Percentiles rank a stretch among this genome's conserved stretches.
These are phyloP conservation scores for Phaffia australis DNA, from an alignment of 768 basidiomycete species.

Conservation along the genomic window DNA sequence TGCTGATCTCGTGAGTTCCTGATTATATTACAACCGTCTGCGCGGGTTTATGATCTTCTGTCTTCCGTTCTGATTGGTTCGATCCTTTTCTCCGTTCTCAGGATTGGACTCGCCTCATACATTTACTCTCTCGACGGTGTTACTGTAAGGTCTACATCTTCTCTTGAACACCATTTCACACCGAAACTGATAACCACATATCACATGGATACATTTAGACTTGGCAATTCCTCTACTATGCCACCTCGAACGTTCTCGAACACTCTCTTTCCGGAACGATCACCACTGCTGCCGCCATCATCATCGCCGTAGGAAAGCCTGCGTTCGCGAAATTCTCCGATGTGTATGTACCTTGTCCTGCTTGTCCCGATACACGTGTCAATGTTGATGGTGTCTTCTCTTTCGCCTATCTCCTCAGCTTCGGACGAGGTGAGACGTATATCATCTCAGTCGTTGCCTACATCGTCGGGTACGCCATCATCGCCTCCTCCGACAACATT, in stretches of 20 bases:
- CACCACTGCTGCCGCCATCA: constrained; percentile 10
- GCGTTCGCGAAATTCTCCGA: constrained; percentile 65
- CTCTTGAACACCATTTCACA: too few species aligned
- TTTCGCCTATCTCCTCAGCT: constrained; percentile 25
- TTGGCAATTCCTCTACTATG: constrained; percentile 52
- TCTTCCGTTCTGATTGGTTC: neutral
- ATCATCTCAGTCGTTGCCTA: constrained; percentile 51
- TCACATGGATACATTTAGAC: constrained; percentile 47
- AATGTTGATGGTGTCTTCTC: neutral
- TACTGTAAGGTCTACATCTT: neutral
- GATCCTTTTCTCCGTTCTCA: neutral
- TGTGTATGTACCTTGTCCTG: constrained; percentile 35
- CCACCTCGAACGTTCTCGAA: constrained; percentile 37
- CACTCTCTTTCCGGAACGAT: constrained; percentile 27
- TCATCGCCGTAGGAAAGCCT: constrained; percentile 49
- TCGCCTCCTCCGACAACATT: constrained; percentile 32
- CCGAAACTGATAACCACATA: neutral
- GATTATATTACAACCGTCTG: too few species aligned
- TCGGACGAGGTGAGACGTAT: constrained; percentile 57
- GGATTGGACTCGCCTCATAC: constrained; percentile 5
- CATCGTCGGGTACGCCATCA: constrained; percentile 40
- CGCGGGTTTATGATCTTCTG: neutral
- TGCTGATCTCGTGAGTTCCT: too few species aligned
- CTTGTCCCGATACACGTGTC: neutral
- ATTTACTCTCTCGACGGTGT: constrained; percentile 4